These are phyloP conservation scores for Mortierella sp. DNA, from an alignment of 371 early-diverging fungal species.

Conservation along the genomic window DNA sequence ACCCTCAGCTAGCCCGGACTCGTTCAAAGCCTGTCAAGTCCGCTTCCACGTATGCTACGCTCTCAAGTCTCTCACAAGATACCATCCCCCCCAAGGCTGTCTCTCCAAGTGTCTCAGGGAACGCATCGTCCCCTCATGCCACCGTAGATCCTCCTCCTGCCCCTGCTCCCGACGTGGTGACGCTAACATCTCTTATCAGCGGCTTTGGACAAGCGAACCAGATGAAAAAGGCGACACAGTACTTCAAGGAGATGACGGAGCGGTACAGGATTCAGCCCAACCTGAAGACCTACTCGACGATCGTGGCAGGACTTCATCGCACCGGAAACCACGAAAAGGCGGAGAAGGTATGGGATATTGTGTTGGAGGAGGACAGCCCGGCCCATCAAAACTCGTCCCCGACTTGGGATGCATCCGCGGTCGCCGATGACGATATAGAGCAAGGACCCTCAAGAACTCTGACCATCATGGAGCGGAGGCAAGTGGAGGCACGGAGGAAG, in stretches of 20 bases:
- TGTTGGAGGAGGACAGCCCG: slow-evolving; percentile 25
- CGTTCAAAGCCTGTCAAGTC: slow-evolving; percentile 6
- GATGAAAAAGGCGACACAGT: slow-evolving; percentile 27
- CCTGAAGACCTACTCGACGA: slow-evolving; percentile 47
- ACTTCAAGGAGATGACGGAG: slow-evolving; percentile 48
- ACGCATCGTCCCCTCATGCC: not conserved
- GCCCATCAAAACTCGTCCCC: not conserved
- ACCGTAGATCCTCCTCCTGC: not conserved
- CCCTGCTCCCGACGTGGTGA: slow-evolving; percentile 41
- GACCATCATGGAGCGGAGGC: slow-evolving; percentile 36
- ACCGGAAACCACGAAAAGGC: slow-evolving; percentile 40
- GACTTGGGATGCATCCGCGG: not conserved
- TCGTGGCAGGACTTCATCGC: slow-evolving; percentile 37
- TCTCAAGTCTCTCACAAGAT: not conserved
- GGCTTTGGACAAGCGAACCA: slow-evolving; percentile 37
- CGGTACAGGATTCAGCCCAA: slow-evolving; percentile 39
- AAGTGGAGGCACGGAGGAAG: slow-evolving; percentile 33
- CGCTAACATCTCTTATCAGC: slow-evolving; percentile 45
- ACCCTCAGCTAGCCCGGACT: slow-evolving; percentile 4
- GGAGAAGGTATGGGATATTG: slow-evolving; percentile 44
- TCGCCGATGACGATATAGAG: not conserved
- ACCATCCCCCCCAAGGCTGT: not conserved
- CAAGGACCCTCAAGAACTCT: not conserved
- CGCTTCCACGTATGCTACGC: not conserved
- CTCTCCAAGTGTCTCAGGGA: not conserved